phyloP scores from a whole-genome alignment of 257 asterid genomes.

The Parsonsia alboflavescens region DNA sequence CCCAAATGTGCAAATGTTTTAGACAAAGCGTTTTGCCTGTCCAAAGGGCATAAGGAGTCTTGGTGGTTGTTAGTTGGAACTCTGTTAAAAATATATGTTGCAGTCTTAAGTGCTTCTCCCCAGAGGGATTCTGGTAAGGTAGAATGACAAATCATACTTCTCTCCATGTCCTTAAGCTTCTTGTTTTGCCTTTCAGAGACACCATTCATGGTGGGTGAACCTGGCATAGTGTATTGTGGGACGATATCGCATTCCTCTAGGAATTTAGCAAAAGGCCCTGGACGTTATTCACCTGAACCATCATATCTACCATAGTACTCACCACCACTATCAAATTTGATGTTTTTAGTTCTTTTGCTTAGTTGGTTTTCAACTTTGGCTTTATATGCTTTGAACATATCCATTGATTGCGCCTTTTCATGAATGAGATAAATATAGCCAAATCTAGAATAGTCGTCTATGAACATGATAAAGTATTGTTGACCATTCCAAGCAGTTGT shows the following conservation, averaged over 20 bases:
- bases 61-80: background rate
- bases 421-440: too few relatives aligned
- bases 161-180: background rate
- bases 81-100: background rate
- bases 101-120: background rate
- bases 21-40: background rate
- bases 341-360: background rate
- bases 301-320: background rate
- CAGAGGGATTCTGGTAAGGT: background rate
- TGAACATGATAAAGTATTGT: background rate
- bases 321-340: slow-evolving; percentile 6
- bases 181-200: background rate
- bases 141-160: background rate
- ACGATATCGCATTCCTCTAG: background rate
- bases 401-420: too few relatives aligned
- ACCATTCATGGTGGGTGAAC: slow-evolving; percentile 7
- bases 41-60: background rate
- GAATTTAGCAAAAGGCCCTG: background rate
- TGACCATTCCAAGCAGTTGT: slow-evolving; percentile 6
- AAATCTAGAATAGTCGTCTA: too few relatives aligned
- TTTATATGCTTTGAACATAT: too few relatives aligned
- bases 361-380: background rate
- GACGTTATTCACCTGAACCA: too few relatives aligned
- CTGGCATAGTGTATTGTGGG: slow-evolving; percentile 2
- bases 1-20: background rate